phyloP scores from a whole-genome alignment of 129 eudicot species.

The Erigeron canadensis region DNA sequence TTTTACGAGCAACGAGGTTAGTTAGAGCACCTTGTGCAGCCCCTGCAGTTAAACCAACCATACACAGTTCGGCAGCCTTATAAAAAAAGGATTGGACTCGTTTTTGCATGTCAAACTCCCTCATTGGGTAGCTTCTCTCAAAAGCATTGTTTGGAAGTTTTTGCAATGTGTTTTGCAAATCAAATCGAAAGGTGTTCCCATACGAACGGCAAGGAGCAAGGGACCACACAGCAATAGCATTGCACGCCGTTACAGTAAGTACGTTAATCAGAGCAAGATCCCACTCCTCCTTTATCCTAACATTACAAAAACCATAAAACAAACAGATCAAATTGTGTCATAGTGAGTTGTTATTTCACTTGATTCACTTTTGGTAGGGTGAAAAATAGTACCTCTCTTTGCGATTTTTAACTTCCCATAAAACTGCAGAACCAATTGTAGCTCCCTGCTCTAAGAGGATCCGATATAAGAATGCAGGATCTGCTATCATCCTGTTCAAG shows the following conservation, averaged over 20 bases:
- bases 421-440: slow-evolving; percentile 82
- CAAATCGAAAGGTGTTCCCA: slow-evolving; percentile 86
- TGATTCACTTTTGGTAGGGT: background rate
- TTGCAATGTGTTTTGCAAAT: slow-evolving; percentile 89
- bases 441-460: slow-evolving; percentile 84
- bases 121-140: slow-evolving; percentile 79
- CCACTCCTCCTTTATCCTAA: slow-evolving; percentile 92
- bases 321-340: background rate
- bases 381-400: slow-evolving; percentile 65
- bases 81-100: slow-evolving; percentile 83
- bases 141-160: slow-evolving; percentile 92
- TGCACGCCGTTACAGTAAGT: slow-evolving; percentile 91
- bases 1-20: slow-evolving; percentile 65
- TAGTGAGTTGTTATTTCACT: background rate
- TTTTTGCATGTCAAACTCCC: slow-evolving; percentile 90
- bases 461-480: slow-evolving; percentile 82
- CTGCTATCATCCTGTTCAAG: slow-evolving; percentile 88
- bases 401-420: slow-evolving; percentile 85
- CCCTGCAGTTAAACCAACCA: slow-evolving; percentile 94
- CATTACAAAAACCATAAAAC: background rate
- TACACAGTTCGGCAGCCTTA: slow-evolving; percentile 91
- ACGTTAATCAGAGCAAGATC: slow-evolving; percentile 95
- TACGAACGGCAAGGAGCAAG: slow-evolving; percentile 98
- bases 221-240: slow-evolving; percentile 86
- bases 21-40: slow-evolving; percentile 84